These are phyloP conservation scores for Umbilicaria muhlenbergii DNA, from an alignment of 495 filamentous ascomycete genomes.

Conservation along the genomic window DNA sequence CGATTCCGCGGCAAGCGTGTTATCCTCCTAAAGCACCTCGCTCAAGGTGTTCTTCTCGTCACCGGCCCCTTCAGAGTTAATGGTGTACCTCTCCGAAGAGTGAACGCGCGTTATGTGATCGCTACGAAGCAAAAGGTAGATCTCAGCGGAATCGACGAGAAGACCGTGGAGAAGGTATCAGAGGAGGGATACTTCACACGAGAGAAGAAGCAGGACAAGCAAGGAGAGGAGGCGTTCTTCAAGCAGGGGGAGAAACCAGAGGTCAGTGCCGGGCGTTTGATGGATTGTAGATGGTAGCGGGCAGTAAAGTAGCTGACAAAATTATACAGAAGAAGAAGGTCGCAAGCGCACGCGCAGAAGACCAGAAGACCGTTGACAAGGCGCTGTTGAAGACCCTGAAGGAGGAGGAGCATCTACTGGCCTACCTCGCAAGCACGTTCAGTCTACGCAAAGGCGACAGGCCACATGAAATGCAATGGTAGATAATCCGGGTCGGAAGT, in stretches of 20 bases:
- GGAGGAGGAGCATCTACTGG: slow-evolving; percentile 78
- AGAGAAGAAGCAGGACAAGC: slow-evolving; percentile 84
- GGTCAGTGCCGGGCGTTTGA: slow-evolving; percentile 40
- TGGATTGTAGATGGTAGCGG: not conserved
- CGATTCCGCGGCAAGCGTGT: slow-evolving; percentile 99
- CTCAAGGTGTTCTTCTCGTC: slow-evolving; percentile 93
- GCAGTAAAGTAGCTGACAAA: slow-evolving; percentile 5
- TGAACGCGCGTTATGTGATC: slow-evolving; percentile 98
- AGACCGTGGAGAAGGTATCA: slow-evolving; percentile 71
- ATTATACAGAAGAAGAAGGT: slow-evolving; percentile 79
- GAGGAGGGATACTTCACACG: slow-evolving; percentile 83
- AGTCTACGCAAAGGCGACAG: slow-evolving; percentile 94
- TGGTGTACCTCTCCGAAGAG: slow-evolving; percentile 92
- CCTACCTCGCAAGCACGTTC: slow-evolving; percentile 85
- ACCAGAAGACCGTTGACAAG: slow-evolving; percentile 98
- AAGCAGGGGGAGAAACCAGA: slow-evolving; percentile 92
- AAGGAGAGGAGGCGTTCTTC: slow-evolving; percentile 90
- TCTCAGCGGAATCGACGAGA: slow-evolving; percentile 63
- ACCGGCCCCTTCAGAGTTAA: slow-evolving; percentile 99
- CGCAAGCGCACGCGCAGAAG: slow-evolving; percentile 71
- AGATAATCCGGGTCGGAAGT: slow-evolving; percentile 14
- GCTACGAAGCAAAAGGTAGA: slow-evolving; percentile 87
- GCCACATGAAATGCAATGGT: slow-evolving; percentile 96
- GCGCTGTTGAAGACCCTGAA: slow-evolving; percentile 80
- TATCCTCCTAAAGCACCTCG: slow-evolving; percentile 90